Evolutionary conservation across 305 asterid species (phyloP), one percentile per base, ranked within the genome.

Genomic region (Caryopteris hybrid): DNA sequence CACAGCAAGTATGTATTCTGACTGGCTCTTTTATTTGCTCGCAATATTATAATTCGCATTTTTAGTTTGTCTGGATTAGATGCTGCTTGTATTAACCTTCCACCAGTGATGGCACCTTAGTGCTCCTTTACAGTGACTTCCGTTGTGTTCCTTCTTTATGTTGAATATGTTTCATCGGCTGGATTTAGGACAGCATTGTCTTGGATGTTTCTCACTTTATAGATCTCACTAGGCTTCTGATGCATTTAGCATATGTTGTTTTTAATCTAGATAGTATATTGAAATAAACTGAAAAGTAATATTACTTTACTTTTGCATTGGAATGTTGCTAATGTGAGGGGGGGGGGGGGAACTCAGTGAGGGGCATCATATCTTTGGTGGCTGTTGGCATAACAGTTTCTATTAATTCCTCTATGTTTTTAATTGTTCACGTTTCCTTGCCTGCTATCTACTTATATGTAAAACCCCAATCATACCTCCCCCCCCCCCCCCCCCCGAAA

Each of bases 1-100:
- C 99, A 1, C 80, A 85, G 72, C 90, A 91, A 96, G 99, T 91
- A 74, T 42, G 61, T 55, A n/a, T 20, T 29, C 52, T 17, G 45
- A n/a, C 27, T 20, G 10, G 41, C 21, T 45, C 33, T 63, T 55
- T 23, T 63, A 52, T 73, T 53, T n/a, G n/a, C n/a, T 77, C 20
- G 52, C 27, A 54, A 65, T 67, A 42, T 61, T 56, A 25, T 39
- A 23, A 61, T 36, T 33, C 3, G 16, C 47, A 38, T 39, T 7
- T 39, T 23, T 12, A 22, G 62, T 36, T 16, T 55, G 17, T 14
- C 66, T 11, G n/a, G 52, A 6, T n/a, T n/a, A n/a, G n/a, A n/a
- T n/a, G n/a, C n/a, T n/a, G n/a, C n/a, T n/a, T n/a, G n/a, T n/a
- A n/a, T n/a, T n/a, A n/a, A n/a, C n/a, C n/a, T n/a, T n/a, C n/a